phyloP scores from a whole-genome alignment of 495 filamentous ascomycete genomes.

The Articulospora tetracladia region DNA sequence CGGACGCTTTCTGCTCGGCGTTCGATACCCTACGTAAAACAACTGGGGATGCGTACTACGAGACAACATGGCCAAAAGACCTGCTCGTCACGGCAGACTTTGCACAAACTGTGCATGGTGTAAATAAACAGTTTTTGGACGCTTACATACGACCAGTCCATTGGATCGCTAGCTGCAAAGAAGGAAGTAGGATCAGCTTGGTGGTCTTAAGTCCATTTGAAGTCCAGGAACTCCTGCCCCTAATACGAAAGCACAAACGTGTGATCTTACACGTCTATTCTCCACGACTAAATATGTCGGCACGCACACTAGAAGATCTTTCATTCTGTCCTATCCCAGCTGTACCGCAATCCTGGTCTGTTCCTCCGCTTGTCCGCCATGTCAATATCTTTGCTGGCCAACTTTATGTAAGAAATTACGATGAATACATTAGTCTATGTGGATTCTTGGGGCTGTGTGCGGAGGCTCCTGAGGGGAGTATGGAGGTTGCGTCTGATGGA shows the following conservation, averaged over 20 bases:
- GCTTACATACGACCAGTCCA: slow-evolving; percentile 52
- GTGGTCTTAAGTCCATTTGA: slow-evolving; percentile 51
- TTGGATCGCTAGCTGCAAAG: slow-evolving; percentile 48
- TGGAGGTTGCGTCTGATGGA: slow-evolving; percentile 34
- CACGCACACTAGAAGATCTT: slow-evolving; percentile 45
- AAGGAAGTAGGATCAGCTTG: background rate
- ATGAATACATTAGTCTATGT: slow-evolving; percentile 51
- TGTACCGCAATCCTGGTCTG: slow-evolving; percentile 9
- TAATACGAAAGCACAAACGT: slow-evolving; percentile 27
- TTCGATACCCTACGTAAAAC: slow-evolving; percentile 41
- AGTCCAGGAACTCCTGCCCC: slow-evolving; percentile 46
- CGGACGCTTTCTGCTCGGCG: slow-evolving; percentile 40
- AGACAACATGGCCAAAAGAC: slow-evolving; percentile 34
- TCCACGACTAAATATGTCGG: slow-evolving; percentile 43
- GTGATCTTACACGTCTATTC: slow-evolving; percentile 56
- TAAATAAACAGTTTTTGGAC: slow-evolving; percentile 32
- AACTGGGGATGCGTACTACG: slow-evolving; percentile 30
- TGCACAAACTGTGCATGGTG: slow-evolving; percentile 37
- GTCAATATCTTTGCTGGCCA: slow-evolving; percentile 68
- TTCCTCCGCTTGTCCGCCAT: slow-evolving; percentile 32
- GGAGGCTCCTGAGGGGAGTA: slow-evolving; percentile 26
- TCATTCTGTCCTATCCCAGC: slow-evolving; percentile 35
- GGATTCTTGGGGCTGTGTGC: slow-evolving; percentile 45
- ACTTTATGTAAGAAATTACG: slow-evolving; percentile 52
- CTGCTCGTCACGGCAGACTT: slow-evolving; percentile 58